Percentiles rank a stretch among this genome's conserved stretches.
These are phyloP conservation scores for Fraxinus sp. DNA, from an alignment of 305 asterid species.

Conservation along the genomic window DNA sequence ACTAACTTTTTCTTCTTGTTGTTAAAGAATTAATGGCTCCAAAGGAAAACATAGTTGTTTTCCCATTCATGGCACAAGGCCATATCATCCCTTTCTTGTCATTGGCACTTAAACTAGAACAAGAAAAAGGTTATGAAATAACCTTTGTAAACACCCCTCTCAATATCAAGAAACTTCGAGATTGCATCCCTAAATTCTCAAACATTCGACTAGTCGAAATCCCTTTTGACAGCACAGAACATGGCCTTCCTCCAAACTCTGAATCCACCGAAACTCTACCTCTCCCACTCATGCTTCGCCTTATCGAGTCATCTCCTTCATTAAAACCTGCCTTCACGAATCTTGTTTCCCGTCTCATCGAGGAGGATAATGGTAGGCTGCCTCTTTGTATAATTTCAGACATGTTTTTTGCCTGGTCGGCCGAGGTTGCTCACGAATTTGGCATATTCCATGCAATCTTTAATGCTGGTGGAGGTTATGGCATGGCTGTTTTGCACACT, in stretches of 20 bases:
- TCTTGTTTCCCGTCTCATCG: conserved; percentile 17
- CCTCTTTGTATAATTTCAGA: conserved; percentile 34
- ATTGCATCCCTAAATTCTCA: conserved; percentile 14
- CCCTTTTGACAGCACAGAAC: conserved; percentile 25
- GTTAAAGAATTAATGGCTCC: conserved; percentile 14
- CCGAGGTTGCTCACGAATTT: conserved; percentile 31
- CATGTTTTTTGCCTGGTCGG: conserved; percentile 37
- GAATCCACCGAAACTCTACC: conserved; percentile 30
- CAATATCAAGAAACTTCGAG: conserved; percentile 25
- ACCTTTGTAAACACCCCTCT: conserved; percentile 34
- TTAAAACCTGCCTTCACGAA: conserved; percentile 32
- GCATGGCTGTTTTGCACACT: conserved; percentile 27
- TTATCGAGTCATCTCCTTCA: conserved; percentile 25
- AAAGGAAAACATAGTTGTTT: conserved; percentile 22
- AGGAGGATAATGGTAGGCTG: not conserved
- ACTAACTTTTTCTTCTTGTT: not conserved
- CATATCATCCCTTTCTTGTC: conserved; percentile 36
- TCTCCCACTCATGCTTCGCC: not conserved
- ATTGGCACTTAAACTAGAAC: conserved; percentile 33
- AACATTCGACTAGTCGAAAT: conserved; percentile 25
- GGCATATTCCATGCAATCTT: conserved; percentile 32
- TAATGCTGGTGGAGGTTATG: conserved; percentile 32
- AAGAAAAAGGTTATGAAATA: conserved; percentile 20
- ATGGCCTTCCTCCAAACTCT: conserved; percentile 29
- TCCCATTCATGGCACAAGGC: conserved; percentile 45